A percentile compares a stretch with the other conserved stretches of the same genome.
These are phyloP conservation scores for Paracorniculantispora psalliotae DNA, from an alignment of 2,329 filamentous ascomycete genomes.

Conservation along the genomic window DNA sequence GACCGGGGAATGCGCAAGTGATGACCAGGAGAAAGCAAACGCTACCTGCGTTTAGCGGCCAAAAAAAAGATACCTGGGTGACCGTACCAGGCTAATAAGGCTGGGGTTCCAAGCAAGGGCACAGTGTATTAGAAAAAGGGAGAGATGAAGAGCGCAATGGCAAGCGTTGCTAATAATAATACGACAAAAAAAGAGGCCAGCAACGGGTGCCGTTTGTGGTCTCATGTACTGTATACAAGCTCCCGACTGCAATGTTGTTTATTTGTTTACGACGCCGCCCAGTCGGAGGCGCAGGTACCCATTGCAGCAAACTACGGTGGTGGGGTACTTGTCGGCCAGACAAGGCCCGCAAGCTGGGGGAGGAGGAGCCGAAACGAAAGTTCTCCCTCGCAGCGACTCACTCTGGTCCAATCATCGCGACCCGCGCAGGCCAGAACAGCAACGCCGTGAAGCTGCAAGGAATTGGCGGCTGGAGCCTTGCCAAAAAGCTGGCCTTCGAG, in stretches of 20 bases:
- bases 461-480: not conserved
- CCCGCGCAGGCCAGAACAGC: not conserved
- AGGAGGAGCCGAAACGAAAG: not conserved
- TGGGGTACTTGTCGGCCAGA: conserved; percentile 1
- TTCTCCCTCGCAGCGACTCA: too few relatives aligned
- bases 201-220: not conserved
- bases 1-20: not conserved
- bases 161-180: not conserved
- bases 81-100: not conserved
- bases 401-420: too few relatives aligned
- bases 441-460: not conserved
- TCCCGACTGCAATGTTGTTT: conserved; percentile 7
- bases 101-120: not conserved
- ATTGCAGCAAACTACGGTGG: not conserved
- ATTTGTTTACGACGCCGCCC: conserved; percentile 8
- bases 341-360: not conserved
- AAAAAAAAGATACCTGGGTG: not conserved
- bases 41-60: not conserved
- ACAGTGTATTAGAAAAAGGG: not conserved
- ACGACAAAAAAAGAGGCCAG: not conserved
- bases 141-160: not conserved
- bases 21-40: not conserved
- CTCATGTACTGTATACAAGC: not conserved
- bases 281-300: conserved; percentile 3
- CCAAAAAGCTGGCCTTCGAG: not conserved